Base-by-base conservation (phyloP, 352 stramenopile species). In the Pythium phragmiticola region DNA sequence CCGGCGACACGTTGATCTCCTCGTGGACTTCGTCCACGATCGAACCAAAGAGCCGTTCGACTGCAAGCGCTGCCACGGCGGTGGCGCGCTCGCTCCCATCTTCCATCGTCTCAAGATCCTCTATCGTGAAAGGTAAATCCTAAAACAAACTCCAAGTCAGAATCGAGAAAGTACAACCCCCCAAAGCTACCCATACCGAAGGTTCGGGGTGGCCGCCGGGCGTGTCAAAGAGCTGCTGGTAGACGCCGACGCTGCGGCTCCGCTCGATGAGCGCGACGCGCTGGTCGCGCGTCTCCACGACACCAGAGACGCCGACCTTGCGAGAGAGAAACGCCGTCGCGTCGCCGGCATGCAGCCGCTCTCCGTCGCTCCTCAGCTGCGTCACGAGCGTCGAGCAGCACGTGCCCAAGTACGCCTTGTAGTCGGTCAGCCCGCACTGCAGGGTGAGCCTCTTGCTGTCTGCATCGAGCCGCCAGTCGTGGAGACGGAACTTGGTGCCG, bases 181-280 rank as follows among this genome's bases (percentile, higher is more conserved):
- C 11, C 5, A 2, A 7, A 48, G 9, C 2, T 37, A 0, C 3
- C 46, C 57, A 45, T 63, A 70, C 65, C 28, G 62, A 68, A 17
- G 86, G 86, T 60, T 95, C 86, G 1, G 86, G 86, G 57, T 95
- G 86, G 17, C 86, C 86, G 26, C 86, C 86, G 8, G 86, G 86
- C 6, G 85, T 92, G 68, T 95, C 86, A 36, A 77, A 77, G 62
- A 93, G 61, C 33, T 89, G 58, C 48, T 84, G 81, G 66, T 95
- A 95, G 13, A 89, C 67, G 48, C 83, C 84, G 59, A 93, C 84
- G 33, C 59, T 64, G 17, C 72, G 69, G 60, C 82, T 92, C 21
- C 86, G 74, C 57, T 84, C 72, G 57, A 95, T 82, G 51, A 95
- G 74, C 46, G 76, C 83, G 12, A 95, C 56, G 5, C 84, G 69